Base-by-base conservation (phyloP, 345 rosid species). In the Camelina laxa region DNA sequence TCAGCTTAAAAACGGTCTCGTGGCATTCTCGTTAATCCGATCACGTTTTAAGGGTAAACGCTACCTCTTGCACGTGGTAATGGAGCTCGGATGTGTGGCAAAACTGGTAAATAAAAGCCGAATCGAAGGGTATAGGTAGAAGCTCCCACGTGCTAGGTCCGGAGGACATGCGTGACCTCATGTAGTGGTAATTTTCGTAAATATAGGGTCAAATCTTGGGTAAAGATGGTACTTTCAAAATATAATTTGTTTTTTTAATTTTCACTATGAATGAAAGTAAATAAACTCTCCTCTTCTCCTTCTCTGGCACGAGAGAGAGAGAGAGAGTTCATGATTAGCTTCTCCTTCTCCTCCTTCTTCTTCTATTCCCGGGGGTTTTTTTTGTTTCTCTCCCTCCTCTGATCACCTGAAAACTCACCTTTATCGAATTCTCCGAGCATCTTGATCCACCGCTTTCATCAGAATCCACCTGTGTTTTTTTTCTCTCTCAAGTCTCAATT, bases 141-240 rank as follows among this genome's bases (percentile, higher is more conserved):
- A 16, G 15, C 39, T 78, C 77, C 77, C 73, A 78, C 81, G 81
- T 78, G 81, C 65, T 78, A 51, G 58, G 69, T 51, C 73, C 76
- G 76, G 62, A 38, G 31, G 65, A 77, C 69, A 60, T 61, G 81
- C 76, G 76, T 78, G 69, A 78, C 73, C 67, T 78, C 69, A 65
- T 36, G 53, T 66, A 65, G 73, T 72, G 81, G 77, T 13, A 13
- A 31, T 12, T 16, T 16, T 66, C 22, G 81, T 78, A 65, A 59
- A 59, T 65, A 65, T 65, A 66, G 39, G 56, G 81, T 66, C 63
- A 66, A 72, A 72, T 66, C 3, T 41, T 1, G 77, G 80, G 76
- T 65, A 71, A 48, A 77, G 15, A 49, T 2, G 81, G 73, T 72
- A 56, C 9, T 60, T 36, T 16, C 1, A 2, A 65, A 11, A 41